phyloP scores from a whole-genome alignment of 2,329 filamentous ascomycete species.

The Coniochaeta sp. region DNA sequence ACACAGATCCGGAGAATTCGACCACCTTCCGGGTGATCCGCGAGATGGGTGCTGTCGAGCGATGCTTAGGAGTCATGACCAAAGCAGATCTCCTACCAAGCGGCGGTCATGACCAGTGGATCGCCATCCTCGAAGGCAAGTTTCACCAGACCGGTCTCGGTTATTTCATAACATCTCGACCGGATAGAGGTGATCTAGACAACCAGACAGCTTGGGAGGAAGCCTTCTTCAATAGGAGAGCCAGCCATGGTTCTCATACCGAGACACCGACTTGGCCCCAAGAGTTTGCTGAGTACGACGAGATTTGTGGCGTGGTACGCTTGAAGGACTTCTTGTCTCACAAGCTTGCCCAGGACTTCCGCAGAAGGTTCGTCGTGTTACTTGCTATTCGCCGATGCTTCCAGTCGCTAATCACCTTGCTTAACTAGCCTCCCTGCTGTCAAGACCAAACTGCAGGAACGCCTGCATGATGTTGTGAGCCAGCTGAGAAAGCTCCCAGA shows the following conservation, averaged over 20 bases:
- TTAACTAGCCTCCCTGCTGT: slow-evolving; percentile 24
- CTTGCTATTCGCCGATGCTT: neutral
- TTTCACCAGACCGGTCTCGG: slow-evolving; percentile 62
- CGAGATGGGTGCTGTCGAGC: slow-evolving; percentile 42
- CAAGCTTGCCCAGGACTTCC: slow-evolving; percentile 45
- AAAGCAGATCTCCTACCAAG: slow-evolving; percentile 68
- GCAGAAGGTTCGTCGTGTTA: slow-evolving; percentile 31
- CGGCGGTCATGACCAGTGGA: slow-evolving; percentile 49
- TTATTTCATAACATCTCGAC: slow-evolving; percentile 71
- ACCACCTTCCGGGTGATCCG: slow-evolving; percentile 60
- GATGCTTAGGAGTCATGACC: slow-evolving; percentile 71
- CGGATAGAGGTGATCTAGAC: slow-evolving; percentile 44
- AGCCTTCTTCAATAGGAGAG: slow-evolving; percentile 36
- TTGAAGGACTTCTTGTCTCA: slow-evolving; percentile 44
- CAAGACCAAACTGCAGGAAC: slow-evolving; percentile 40
- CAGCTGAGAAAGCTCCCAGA: slow-evolving; percentile 57
- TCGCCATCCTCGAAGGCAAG: slow-evolving; percentile 52
- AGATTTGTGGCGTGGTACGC: slow-evolving; percentile 45
- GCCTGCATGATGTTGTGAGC: slow-evolving; percentile 42
- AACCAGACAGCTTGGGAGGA: slow-evolving; percentile 45
- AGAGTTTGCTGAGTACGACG: slow-evolving; percentile 36
- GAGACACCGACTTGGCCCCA: slow-evolving; percentile 35
- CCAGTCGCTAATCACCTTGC: neutral
- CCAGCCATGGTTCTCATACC: slow-evolving; percentile 14
- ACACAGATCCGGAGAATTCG: slow-evolving; percentile 69